Base-by-base conservation (phyloP, 495 filamentous ascomycete genomes). In the Penicillium waksmanii region DNA sequence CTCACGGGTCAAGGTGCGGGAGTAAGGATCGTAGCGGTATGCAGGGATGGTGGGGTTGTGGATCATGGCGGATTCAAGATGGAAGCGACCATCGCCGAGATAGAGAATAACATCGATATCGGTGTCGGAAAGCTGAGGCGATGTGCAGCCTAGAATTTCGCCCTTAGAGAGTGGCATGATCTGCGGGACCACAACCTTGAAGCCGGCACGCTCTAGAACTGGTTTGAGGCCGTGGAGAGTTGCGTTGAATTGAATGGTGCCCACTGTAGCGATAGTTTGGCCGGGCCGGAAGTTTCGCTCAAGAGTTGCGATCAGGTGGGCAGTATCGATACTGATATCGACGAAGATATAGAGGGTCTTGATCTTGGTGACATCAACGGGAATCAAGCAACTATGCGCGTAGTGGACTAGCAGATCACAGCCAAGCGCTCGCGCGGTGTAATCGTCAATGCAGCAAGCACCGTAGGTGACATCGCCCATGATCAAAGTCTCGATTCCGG, bases 381-480 rank as follows among this genome's bases (percentile, higher is more conserved):
- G 96, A 62, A 99, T 96, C 12, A 99, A 81, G 65, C 95, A 99
- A 71, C 88, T 92, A 72, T 99, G 95, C 0, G 95, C 95, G 68
- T 99, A 99, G 74, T 99, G 95, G 1, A 99, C 92, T 5, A 99
- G 81, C 3, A 99, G 77, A 69, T 99, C 95, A 66, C 95, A 99
- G 1, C 91, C 96, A 25, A 99, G 82, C 0, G 95, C 95, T 18
- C 95, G 85, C 0, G 95, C 95, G 0, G 95, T 98, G 75, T 94
- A 99, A 77, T 99, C 95, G 69, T 99, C 95, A 61, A 99, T 97
- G 68, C 95, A 99, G 79, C 95, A 99, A 3, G 95, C 95, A 48
- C 95, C 95, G 76, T 99, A 99, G 0, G 95, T 99, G 25, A 99
- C 95, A 65, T 99, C 95, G 51, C 96, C 95, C 95, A 99, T 98